Evolutionary conservation across 2,329 filamentous ascomycete genomes (phyloP), one percentile per base, ranked within the genome.

Genomic region (Aspergillus sp.): DNA sequence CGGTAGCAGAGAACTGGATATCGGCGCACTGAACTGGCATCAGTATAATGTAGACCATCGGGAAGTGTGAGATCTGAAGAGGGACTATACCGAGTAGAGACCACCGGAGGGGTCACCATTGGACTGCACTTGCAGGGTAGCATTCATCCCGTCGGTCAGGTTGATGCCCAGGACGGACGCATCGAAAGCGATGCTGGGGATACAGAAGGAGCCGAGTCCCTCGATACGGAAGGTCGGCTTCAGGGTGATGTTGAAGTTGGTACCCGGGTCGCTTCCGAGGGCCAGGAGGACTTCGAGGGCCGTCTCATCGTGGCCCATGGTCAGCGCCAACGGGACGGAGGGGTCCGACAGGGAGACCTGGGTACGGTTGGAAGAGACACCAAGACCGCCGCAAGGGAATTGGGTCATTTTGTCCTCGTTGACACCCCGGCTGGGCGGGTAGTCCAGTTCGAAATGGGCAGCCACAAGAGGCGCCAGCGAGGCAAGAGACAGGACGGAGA

Each of bases 201-300:
- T 62, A 71, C 88, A 92, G 63, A 90, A 84, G 44, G 79, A 77
- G 44, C 87, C 85, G 16, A 81, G 70, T 64, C 87, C 69, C 73
- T 84, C 64, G 69, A 82, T 74, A 77, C 84, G 71, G 75, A 82
- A 72, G 76, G 82, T 72, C 3, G 82, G 82, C 2, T 83, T 80
- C 24, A 90, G 76, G 32, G 84, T 82, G 69, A 86, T 79, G 76
- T 87, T 90, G 79, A 86, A 91, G 69, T 82, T 83, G 62, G 77
- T 78, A 43, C 75, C 75, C 1, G 78, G 77, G 50, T 81, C 68
- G 48, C 73, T 73, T 35, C 80, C 80, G 14, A 84, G 65, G 24
- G 76, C 77, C 46, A 84, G 64, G 33, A 82, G 76, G 33, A 83
- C 73, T 52, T 79, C 75, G n/a, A 82, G 60, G 43, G 78, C 77